These are phyloP conservation scores for Lactifluus volemus DNA, from an alignment of 768 basidiomycete genomes.

Conservation along the genomic window DNA sequence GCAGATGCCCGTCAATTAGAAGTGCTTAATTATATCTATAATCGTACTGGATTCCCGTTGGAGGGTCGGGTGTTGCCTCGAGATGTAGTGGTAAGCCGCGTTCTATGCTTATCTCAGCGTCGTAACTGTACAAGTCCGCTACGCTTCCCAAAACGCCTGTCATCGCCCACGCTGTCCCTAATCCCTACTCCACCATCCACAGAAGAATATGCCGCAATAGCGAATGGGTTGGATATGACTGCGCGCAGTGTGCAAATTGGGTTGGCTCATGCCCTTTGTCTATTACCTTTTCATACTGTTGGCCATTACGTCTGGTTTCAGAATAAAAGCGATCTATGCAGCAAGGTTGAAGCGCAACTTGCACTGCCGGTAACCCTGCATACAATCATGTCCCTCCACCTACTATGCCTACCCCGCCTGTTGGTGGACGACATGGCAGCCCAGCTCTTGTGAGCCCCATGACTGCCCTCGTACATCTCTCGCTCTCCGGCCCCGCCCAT, in stretches of 20 bases:
- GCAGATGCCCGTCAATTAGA: conserved; percentile 75
- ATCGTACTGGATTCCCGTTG: conserved; percentile 76
- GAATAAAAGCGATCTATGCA: conserved; percentile 16
- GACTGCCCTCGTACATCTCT: conserved; percentile 2
- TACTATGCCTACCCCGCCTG: background rate
- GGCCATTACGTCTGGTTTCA: conserved; percentile 13
- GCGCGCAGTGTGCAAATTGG: conserved; percentile 83
- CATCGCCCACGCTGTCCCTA: too few species aligned
- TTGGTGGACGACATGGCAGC: background rate
- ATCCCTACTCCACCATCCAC: too few species aligned
- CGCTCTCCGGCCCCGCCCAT: conserved; percentile 9
- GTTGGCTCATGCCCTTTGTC: conserved; percentile 31
- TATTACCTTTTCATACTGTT: background rate
- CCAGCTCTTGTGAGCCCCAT: conserved; percentile 10
- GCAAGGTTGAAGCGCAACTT: conserved; percentile 4
- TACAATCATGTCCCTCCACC: background rate
- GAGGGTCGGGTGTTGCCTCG: too few species aligned
- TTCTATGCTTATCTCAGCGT: too few species aligned
- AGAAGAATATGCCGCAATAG: conserved; percentile 68
- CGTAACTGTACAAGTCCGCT: too few species aligned
- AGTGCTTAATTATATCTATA: conserved; percentile 72
- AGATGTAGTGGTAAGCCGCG: too few species aligned
- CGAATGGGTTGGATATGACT: conserved; percentile 73
- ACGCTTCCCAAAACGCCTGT: too few species aligned
- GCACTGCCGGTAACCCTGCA: background rate